Conservation (phyloP, 495 filamentous ascomycete species). For the Neurospora hispaniola region DNA sequence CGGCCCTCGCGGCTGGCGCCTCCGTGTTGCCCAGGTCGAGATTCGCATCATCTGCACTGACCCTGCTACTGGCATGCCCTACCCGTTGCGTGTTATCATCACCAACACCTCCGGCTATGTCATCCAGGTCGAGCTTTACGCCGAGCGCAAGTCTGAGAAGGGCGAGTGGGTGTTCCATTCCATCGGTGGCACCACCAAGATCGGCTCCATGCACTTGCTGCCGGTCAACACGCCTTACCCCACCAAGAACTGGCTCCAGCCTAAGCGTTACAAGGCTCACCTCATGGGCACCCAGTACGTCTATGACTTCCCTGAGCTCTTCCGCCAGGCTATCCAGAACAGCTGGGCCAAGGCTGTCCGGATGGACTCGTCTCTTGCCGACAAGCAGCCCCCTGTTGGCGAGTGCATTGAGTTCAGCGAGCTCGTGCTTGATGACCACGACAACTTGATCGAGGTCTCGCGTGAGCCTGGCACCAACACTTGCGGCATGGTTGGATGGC, state of each 20-base stretch:
- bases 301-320: constrained; percentile 99
- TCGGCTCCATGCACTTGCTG: constrained; percentile 89
- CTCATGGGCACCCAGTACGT: constrained; percentile 98
- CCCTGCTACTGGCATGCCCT: constrained; percentile 68
- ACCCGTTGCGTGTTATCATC: constrained; percentile 91
- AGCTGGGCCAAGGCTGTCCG: constrained; percentile 68
- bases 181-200: constrained; percentile 88
- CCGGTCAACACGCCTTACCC: constrained; percentile 88
- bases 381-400: constrained; percentile 71
- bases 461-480: constrained; percentile 91
- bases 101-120: constrained; percentile 99
- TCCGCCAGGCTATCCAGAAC: constrained; percentile 96
- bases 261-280: constrained; percentile 98
- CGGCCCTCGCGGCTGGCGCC: constrained; percentile 87
- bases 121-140: constrained; percentile 94
- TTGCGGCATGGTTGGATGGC: constrained; percentile 97
- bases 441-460: constrained; percentile 82
- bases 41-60: constrained; percentile 98
- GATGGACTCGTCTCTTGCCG: constrained; percentile 58
- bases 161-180: constrained; percentile 96
- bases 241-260: constrained; percentile 97
- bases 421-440: constrained; percentile 85
- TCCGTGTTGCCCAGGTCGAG: constrained; percentile 93
- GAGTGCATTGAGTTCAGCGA: constrained; percentile 96
- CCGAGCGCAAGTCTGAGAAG: constrained; percentile 95